Evolutionary conservation across 106 monocot genomes (phyloP).

Genomic region (Vanilla planifolia): DNA sequence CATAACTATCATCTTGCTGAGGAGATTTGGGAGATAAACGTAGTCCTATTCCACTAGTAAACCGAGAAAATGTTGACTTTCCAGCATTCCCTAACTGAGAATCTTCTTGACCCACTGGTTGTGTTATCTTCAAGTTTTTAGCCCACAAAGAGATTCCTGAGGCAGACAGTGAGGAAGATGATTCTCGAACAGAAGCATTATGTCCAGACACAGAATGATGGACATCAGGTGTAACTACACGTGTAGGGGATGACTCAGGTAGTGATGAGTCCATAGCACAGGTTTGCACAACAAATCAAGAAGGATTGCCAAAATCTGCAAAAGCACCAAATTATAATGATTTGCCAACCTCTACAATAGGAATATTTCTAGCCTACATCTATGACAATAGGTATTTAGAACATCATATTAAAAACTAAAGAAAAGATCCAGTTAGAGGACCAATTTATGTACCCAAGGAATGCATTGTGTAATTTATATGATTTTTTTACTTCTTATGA

Average conservation of each 20-base stretch:
- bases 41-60: conserved; percentile 73
- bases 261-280: conserved; percentile 10
- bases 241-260: conserved; percentile 6
- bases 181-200: conserved; percentile 28
- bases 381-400: neutral
- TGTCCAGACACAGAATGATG: conserved; percentile 23
- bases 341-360: neutral
- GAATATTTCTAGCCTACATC: neutral
- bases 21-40: conserved; percentile 56
- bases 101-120: conserved; percentile 42
- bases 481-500: too few relatives aligned
- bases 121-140: conserved; percentile 64
- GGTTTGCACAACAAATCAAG: neutral
- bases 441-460: too few relatives aligned
- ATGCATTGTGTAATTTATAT: too few relatives aligned
- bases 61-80: conserved; percentile 76
- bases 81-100: conserved; percentile 42
- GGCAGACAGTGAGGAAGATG: conserved; percentile 49
- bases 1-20: conserved; percentile 37
- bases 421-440: too few relatives aligned
- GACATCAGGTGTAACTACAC: conserved; percentile 14
- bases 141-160: conserved; percentile 90
- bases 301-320: neutral
- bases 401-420: too few relatives aligned
- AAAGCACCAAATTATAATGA: neutral